Evolutionary conservation across 352 stramenopile genomes (phyloP).

Genomic region (Pythium sp.): DNA sequence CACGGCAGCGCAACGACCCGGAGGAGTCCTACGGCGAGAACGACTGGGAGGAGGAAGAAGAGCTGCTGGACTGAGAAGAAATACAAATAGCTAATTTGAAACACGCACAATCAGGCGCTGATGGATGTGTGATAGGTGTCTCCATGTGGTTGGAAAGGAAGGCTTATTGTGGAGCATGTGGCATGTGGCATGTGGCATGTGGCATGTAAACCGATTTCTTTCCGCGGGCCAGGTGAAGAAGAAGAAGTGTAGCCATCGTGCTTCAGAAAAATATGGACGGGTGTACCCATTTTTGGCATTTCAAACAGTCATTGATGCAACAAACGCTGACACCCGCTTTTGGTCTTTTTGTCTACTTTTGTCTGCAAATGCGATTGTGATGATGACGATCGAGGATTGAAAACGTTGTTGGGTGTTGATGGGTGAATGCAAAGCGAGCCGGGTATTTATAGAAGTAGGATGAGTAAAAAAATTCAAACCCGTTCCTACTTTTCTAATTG

Average conservation of each 20-base stretch:
- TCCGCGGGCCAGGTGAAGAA: neutral
- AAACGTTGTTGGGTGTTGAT: slow-evolving; percentile 5
- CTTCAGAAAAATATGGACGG: neutral
- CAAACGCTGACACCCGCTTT: neutral
- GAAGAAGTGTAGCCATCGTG: neutral
- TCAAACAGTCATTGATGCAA: neutral
- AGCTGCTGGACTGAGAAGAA: slow-evolving; percentile 25
- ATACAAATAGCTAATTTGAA: slow-evolving; percentile 1
- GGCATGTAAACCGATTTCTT: neutral
- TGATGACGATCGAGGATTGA: slow-evolving; percentile 2
- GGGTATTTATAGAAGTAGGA: neutral
- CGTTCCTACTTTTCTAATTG: neutral
- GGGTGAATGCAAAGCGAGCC: neutral
- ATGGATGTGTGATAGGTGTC: neutral
- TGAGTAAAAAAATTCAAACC: neutral
- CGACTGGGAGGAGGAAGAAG: slow-evolving; percentile 65
- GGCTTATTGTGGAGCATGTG: neutral
- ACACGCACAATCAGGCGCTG: neutral
- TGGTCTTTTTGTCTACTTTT: neutral
- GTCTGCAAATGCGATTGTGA: neutral
- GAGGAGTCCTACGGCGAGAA: slow-evolving; percentile 60
- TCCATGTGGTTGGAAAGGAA: neutral
- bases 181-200: neutral
- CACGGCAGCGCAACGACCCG: slow-evolving; percentile 6
- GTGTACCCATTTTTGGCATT: neutral